These are phyloP conservation scores for Chytriomyces confervae DNA, from an alignment of 192 early-diverging fungal species.

Conservation along the genomic window DNA sequence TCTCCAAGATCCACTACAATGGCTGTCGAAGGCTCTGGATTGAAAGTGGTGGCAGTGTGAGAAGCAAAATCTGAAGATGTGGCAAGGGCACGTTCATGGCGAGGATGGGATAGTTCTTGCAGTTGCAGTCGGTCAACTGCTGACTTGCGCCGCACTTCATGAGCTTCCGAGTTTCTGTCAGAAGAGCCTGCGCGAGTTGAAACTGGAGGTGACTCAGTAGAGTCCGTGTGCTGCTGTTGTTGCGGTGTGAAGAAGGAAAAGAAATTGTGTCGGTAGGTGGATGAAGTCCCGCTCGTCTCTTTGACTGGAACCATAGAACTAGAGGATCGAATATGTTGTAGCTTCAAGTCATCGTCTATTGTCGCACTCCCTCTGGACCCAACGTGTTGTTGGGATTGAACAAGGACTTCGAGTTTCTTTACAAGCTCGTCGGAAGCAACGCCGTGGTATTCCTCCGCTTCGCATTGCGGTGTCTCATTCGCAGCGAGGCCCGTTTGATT, in stretches of 20 bases:
- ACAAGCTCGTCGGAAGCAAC: constrained; percentile 29
- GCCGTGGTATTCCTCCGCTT: not conserved
- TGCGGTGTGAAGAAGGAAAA: constrained; percentile 20
- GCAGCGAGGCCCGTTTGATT: not conserved
- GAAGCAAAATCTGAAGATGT: not conserved
- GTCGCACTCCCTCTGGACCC: not conserved
- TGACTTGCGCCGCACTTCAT: not conserved
- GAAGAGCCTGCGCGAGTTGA: not conserved
- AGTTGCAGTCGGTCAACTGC: not conserved
- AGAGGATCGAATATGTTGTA: not conserved
- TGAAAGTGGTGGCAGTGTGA: not conserved
- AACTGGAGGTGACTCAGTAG: not conserved
- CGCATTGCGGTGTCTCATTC: not conserved
- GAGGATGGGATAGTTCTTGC: not conserved
- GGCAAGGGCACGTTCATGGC: not conserved
- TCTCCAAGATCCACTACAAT: not conserved
- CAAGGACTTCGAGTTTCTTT: constrained; percentile 25
- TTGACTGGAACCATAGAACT: not conserved
- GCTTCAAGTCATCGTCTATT: not conserved
- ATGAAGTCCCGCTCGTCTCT: not conserved
- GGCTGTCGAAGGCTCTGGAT: not conserved
- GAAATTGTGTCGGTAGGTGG: constrained; percentile 12
- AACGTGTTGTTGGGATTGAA: not conserved
- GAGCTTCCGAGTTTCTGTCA: not conserved
- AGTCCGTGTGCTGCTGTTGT: not conserved